Percentiles rank a stretch among this genome's conserved stretches.
Evolutionary conservation across 2,329 filamentous ascomycete genomes (phyloP).

Genomic region (Chaetoscypha palmicola): DNA sequence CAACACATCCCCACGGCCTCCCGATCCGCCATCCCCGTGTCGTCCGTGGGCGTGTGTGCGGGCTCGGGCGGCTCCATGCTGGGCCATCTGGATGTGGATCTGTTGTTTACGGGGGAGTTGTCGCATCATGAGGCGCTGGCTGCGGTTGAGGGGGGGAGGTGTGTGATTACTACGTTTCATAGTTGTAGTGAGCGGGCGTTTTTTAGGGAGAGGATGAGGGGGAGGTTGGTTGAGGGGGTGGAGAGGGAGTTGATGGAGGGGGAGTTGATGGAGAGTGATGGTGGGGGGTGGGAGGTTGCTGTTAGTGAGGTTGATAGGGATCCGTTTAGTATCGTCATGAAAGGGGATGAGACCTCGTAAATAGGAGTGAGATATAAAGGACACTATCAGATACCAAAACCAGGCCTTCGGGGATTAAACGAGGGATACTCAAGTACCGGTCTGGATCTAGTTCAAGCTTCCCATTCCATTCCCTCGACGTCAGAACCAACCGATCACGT

Average conservation of each 20-base stretch:
- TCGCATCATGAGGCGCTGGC: conserved; percentile 86
- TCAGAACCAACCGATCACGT: no score
- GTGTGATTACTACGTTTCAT: conserved; percentile 81
- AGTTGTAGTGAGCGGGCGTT: conserved; percentile 89
- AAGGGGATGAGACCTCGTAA: conserved; percentile 5
- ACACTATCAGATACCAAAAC: no score
- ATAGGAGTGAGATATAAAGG: no score
- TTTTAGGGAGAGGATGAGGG: conserved; percentile 62
- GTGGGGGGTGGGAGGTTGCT: conserved; percentile 44
- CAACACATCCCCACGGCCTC: conserved; percentile 19
- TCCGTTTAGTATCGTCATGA: conserved; percentile 69
- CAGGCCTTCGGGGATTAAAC: no score
- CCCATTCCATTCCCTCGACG: no score
- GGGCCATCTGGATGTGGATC: conserved; percentile 61
- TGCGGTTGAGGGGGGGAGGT: conserved; percentile 75
- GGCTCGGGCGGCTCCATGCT: conserved; percentile 79
- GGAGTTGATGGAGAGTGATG: conserved; percentile 26
- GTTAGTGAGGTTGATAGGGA: conserved; percentile 78
- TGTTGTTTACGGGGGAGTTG: conserved; percentile 88
- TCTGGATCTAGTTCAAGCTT: no score
- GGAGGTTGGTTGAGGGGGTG: conserved; percentile 33
- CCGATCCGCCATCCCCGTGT: conserved; percentile 39
- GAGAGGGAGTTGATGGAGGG: background rate
- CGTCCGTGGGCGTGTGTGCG: conserved; percentile 77
- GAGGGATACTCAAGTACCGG: no score